Evolutionary conservation across 2,329 filamentous ascomycete species (phyloP).

Genomic region (Nakataea oryzae): DNA sequence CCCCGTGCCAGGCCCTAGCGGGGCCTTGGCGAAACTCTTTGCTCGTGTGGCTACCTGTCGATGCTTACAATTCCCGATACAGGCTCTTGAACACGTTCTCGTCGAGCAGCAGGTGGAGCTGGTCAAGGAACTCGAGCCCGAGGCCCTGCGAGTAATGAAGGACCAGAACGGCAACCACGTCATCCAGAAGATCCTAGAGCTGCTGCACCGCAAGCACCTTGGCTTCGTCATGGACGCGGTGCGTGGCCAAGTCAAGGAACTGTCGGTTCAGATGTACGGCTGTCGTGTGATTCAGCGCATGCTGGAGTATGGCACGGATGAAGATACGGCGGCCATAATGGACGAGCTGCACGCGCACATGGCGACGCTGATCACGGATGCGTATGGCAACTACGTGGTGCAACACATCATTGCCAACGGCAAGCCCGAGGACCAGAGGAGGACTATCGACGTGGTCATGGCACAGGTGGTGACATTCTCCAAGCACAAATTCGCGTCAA

Average conservation of each 20-base stretch:
- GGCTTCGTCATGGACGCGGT: constrained; percentile 79
- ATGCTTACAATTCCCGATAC: neutral
- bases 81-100: constrained; percentile 83
- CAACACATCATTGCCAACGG: constrained; percentile 85
- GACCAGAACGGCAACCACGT: constrained; percentile 95
- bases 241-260: constrained; percentile 58
- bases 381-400: constrained; percentile 93
- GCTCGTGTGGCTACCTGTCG: neutral
- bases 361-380: constrained; percentile 65
- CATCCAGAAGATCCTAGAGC: constrained; percentile 84
- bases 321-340: constrained; percentile 63
- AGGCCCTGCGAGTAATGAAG: constrained; percentile 68
- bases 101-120: constrained; percentile 63
- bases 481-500: constrained; percentile 94
- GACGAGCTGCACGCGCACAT: constrained; percentile 68
- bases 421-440: constrained; percentile 57
- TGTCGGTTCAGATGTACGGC: constrained; percentile 74
- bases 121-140: constrained; percentile 61
- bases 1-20: neutral
- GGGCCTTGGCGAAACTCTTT: neutral
- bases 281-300: constrained; percentile 91
- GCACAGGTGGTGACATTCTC: constrained; percentile 64
- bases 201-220: constrained; percentile 67
- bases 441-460: constrained; percentile 65
- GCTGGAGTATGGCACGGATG: constrained; percentile 68